Evolutionary conservation across 2,329 filamentous ascomycete species (phyloP), one percentile per base, ranked within the genome.

Genomic region (Allantophomopsis lycopodina): DNA sequence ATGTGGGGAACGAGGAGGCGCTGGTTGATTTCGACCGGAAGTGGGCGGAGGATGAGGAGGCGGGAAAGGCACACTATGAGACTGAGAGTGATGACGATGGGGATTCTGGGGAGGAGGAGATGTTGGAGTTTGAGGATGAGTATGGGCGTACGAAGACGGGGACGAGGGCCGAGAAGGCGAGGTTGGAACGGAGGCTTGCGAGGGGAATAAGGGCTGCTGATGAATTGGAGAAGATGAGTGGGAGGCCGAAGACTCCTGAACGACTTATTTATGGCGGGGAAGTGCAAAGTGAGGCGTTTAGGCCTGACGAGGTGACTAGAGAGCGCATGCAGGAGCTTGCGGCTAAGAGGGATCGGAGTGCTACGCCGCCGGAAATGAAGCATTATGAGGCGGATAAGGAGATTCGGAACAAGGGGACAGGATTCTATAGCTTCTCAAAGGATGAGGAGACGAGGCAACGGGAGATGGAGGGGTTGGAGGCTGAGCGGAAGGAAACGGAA

Each of bases 1-100:
- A 84, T 58, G 65, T 84, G 7, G 37, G 37, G 0, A 18, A 20
- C 1, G 73, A 83, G 48, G 74, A 78, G 49, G 70, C 73, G 17
- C 71, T 94, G 18, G 81, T 98, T 2, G 89, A 98, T 62, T 98
- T 98, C 59, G 91, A 96, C 60, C 71, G 81, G 44, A 98, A 96
- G 63, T 96, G 91, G 88, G 86, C 82, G 0, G 84, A 94, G 54
- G 63, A 65, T 17, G 65, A 77, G 40, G 60, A 57, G 3, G 52
- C 54, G 1, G 60, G 55, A 8, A 48, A 53, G 14, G 45, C 46
- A 7, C 55, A 42, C n/a, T 42, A 45, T n/a, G 37, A 54, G 15
- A 77, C 80, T 41, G 81, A 79, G 44, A 66, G 75, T 32, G 77
- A 85, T 48, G 80, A 83, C 46, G 61, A 66, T 42, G 44, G 62